phyloP scores from a whole-genome alignment of 176 grass and related monocot genomes.

The Triticum timopheevii region DNA sequence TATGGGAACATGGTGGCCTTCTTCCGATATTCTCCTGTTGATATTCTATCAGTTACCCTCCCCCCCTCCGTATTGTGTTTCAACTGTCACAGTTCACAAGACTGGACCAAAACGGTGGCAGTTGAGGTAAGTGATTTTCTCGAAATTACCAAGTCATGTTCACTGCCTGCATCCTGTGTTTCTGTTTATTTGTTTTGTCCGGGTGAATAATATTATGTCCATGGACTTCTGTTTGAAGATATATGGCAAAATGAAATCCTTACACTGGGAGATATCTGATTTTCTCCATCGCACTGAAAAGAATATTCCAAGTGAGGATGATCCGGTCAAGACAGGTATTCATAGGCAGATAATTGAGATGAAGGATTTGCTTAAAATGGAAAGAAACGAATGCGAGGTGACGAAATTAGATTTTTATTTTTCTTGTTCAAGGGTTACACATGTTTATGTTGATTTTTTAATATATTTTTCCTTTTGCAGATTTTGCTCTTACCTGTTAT shows the following conservation, averaged over 20 bases:
- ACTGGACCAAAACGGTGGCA: slow-evolving; percentile 77
- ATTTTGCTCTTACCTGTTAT: slow-evolving; percentile 72
- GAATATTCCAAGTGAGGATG: slow-evolving; percentile 49
- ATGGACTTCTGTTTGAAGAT: slow-evolving; percentile 54
- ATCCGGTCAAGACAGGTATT: slow-evolving; percentile 57
- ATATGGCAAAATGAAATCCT: slow-evolving; percentile 59
- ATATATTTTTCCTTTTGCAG: slow-evolving; percentile 44
- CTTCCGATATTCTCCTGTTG: slow-evolving; percentile 87
- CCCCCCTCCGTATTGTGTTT: slow-evolving; percentile 76
- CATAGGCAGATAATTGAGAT: slow-evolving; percentile 61
- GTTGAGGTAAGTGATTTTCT: slow-evolving; percentile 52
- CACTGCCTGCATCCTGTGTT: slow-evolving; percentile 2
- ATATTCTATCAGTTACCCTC: slow-evolving; percentile 89
- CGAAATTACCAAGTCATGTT: slow-evolving; percentile 20
- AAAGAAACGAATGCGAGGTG: slow-evolving; percentile 86
- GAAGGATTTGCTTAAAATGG: slow-evolving; percentile 82
- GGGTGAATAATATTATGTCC: slow-evolving; percentile 10
- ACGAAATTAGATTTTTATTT: slow-evolving; percentile 13
- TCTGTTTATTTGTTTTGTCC: neutral
- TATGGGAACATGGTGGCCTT: slow-evolving; percentile 90
- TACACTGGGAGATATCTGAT: slow-evolving; percentile 78
- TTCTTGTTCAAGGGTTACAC: neutral
- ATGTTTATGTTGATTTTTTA: slow-evolving; percentile 31
- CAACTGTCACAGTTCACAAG: slow-evolving; percentile 47
- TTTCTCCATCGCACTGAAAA: slow-evolving; percentile 68